Base-by-base conservation (phyloP, 352 stramenopile genomes). In the Phytophthora fragariae region DNA sequence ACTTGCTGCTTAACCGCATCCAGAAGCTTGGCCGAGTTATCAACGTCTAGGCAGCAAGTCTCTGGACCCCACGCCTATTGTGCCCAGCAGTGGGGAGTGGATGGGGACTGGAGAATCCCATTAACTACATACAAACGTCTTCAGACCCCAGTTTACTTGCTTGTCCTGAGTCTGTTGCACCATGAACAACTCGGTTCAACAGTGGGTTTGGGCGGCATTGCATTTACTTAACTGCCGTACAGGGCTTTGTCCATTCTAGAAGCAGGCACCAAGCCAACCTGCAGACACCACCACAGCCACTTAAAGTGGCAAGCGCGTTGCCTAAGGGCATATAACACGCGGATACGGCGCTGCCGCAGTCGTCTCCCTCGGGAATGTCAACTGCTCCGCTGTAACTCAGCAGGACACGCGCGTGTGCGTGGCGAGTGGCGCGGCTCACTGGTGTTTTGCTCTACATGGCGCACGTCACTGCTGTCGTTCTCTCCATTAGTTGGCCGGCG, bases 1-100 rank as follows among this genome's bases (percentile, higher is more conserved):
- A 99, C 87, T 77, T 98, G 75, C 82, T 99, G 71, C 86, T 99
- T 46, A 99, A 99, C 85, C 87, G 97, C 65, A 98, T 99, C 72
- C 98, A 99, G 85, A 99, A 99, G 77, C 87, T 99, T 52, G 95
- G 97, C 52, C 92, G 98, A 71, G 94, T 99, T 62, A 98, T 99
- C 67, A 98, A 99, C 73, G 90, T 98, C 56, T 98, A 92, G 50
- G 55, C 44, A 72, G 33, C 50, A 56, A 19, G 11, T 57, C 35
- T 61, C 29, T 35, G 53, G 14, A 17, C n/a, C 39, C 52, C 33
- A 50, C 19, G 54, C 46, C 41, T 54, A 59, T 27, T 44, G 31
- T 53, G 50, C 61, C 6, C 17, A 19, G 41, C 15, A 50, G 14
- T 50, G 41, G 41, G 9, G 17, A 68, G 37, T 41, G 31, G 39